Evolutionary conservation across 2,329 filamentous ascomycete genomes (phyloP), one percentile per base, ranked within the genome.

Genomic region (Aureobasidium musti): DNA sequence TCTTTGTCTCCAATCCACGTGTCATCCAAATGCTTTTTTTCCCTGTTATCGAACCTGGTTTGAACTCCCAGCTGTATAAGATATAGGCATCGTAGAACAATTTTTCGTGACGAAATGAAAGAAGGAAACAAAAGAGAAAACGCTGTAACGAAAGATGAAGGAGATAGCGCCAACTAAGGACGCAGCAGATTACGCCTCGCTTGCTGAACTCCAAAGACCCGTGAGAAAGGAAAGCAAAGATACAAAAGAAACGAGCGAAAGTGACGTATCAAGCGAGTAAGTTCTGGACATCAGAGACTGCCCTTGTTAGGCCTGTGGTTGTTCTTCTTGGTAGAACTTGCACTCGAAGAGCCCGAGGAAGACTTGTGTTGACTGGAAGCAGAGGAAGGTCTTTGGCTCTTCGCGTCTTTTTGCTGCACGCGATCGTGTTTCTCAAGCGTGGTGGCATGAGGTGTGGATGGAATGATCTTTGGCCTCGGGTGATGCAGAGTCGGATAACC

Each of bases 101-200:
- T 30, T 30, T 50, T 19, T 17, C 13, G 13, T 17, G 17, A 39
- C 35, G 13, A 28, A n/a, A n/a, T n/a, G n/a, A n/a, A n/a, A 28
- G 21, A 14, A 2, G 26, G 33, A 2, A 5, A 35, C 5, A 35
- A 0, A 10, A 21, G 14, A 11, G 2, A 1, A 14, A 53, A 53
- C 28, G n/a, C 13, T 3, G 28, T 19, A 6, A n/a, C 3, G n/a
- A 10, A 35, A 35, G 21, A 23, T n/a, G 19, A 53, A 53, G 19
- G 10, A 53, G 19, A 35, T 57, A 56, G 54, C 23, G 23, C 39
- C 26, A 21, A 21, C 28, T 1, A 26, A 17, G 30, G 14, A 37
- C 28, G n/a, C 57, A 23, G 57, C 57, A 60, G 28, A 60, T 60
- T 60, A 60, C 26, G 41, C 57, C 57, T 60, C 57, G 57, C 57